A percentile compares a stretch with the other conserved stretches of the same genome.
Evolutionary conservation across 2,329 filamentous ascomycete genomes (phyloP).

Genomic region (Daldinia sp.): DNA sequence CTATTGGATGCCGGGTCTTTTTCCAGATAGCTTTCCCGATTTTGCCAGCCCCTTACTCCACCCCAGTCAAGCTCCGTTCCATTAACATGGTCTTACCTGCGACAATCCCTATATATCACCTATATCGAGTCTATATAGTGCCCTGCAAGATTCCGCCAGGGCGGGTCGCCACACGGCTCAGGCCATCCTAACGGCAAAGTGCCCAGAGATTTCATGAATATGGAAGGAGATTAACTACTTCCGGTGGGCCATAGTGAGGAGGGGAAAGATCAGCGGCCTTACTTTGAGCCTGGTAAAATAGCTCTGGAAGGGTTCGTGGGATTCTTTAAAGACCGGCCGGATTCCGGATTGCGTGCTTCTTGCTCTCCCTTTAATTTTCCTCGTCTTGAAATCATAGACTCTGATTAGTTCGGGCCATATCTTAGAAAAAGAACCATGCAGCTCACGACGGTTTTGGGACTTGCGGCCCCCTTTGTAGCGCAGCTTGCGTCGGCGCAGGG

Average conservation of each 20-base stretch:
- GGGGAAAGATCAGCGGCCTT: slow-evolving; percentile 15
- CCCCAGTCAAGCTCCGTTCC: slow-evolving; percentile 26
- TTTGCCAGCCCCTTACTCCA: slow-evolving; percentile 35
- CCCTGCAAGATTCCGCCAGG: slow-evolving; percentile 22
- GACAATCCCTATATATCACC: slow-evolving; percentile 14
- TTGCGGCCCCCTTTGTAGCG: slow-evolving; percentile 27
- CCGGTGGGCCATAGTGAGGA: slow-evolving; percentile 29
- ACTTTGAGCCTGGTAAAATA: not conserved
- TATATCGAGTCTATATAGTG: slow-evolving; percentile 19
- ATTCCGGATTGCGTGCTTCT: slow-evolving; percentile 25
- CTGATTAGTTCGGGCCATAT: not conserved
- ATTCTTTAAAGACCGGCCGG: slow-evolving; percentile 21
- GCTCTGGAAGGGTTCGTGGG: slow-evolving; percentile 6
- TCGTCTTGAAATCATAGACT: not conserved
- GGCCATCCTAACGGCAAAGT: slow-evolving; percentile 3
- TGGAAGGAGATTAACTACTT: slow-evolving; percentile 23
- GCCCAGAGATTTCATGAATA: slow-evolving; percentile 25
- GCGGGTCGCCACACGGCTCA: slow-evolving; percentile 15
- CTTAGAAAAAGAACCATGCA: slow-evolving; percentile 35
- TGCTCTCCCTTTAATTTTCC: slow-evolving; percentile 5
- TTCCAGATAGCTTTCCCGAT: slow-evolving; percentile 33
- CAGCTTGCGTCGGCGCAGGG: slow-evolving; percentile 36
- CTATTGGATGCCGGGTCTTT: slow-evolving; percentile 29
- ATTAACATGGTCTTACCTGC: slow-evolving; percentile 22
- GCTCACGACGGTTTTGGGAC: slow-evolving; percentile 30